Conservation (phyloP, 768 basidiomycete genomes). For the Suillus plorans region DNA sequence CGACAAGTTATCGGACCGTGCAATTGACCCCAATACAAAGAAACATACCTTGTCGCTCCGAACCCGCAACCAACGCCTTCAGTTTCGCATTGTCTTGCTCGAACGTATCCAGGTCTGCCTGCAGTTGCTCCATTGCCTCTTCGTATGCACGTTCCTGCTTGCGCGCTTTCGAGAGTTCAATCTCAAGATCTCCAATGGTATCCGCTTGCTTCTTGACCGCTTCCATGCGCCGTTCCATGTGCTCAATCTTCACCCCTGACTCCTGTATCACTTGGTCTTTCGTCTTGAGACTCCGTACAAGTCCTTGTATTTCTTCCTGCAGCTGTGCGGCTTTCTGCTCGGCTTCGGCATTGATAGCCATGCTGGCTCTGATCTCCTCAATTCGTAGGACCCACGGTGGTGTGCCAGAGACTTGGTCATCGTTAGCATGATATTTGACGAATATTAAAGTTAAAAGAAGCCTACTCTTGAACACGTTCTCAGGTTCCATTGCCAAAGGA, state of each 20-base stretch:
- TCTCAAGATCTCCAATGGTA: conserved; percentile 76
- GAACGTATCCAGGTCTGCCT: conserved; percentile 80
- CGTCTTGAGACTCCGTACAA: conserved; percentile 80
- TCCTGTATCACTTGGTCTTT: conserved; percentile 93
- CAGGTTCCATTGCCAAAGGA: conserved; percentile 69
- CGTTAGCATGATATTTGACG: not conserved
- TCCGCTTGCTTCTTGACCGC: conserved; percentile 90
- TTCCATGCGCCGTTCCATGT: conserved; percentile 93
- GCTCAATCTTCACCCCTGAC: conserved; percentile 85
- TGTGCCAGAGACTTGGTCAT: conserved; percentile 59
- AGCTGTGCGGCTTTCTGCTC: conserved; percentile 84
- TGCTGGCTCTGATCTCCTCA: conserved; percentile 76
- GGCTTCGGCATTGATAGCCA: conserved; percentile 88
- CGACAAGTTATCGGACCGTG: not conserved
- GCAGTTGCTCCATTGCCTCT: conserved; percentile 91
- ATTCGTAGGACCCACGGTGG: conserved; percentile 87
- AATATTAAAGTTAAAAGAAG: conserved; percentile 1
- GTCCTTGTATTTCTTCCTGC: conserved; percentile 86
- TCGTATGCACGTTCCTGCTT: conserved; percentile 90
- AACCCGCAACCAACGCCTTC: conserved; percentile 62
- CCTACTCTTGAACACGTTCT: conserved; percentile 79
- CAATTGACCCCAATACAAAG: not conserved
- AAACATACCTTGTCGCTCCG: conserved; percentile 68
- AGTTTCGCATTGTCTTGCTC: conserved; percentile 89
- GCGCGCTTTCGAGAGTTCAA: conserved; percentile 72